Evolutionary conservation across 768 basidiomycete genomes (phyloP), one percentile per base, ranked within the genome.

Genomic region (Coprinopsis sp.): DNA sequence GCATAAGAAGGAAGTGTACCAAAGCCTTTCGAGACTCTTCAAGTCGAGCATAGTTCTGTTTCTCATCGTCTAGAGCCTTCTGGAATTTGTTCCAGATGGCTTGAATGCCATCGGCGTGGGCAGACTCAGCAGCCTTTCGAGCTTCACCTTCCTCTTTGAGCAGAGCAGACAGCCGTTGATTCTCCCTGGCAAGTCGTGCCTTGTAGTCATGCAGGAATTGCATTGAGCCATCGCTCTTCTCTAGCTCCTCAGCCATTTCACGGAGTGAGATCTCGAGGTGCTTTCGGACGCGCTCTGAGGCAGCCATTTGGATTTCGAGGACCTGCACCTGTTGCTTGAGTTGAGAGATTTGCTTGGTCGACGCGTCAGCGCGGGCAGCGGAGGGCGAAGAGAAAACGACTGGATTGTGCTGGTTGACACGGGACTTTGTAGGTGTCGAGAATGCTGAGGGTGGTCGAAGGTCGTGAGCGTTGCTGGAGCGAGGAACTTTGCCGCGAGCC

Each of bases 1-100:
- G 38, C 23, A 21, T 31, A 16, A 13, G 10, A 49, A 28, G n/a
- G 31, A 21, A 63, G 80, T 51, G n/a, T 61, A 86, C 82, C 54
- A 87, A 60, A 44, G 84, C 82, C 56, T 80, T 83, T 37, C 79
- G 72, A 13, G 84, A 85, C 52, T 84, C 85, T 53, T 87, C 85
- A 12, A 85, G 63, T 21, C 79, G 77, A 33, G 69, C 58, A 51
- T 82, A 84, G 48, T 73, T 82, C 38, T 80, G 76, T 19, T 81
- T 73, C 58, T 86, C 83, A 38, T 75, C 71, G 0, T 69, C 50
- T 29, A 83, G 81, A 0, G 74, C 73, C 50, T 69, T 72, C 62
- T 79, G 76, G 67, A 83, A 80, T 51, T 81, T 82, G 30, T 69
- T 64, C 82, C 82, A 84, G 69, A 84, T 77, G 0, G 73, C 75